Conservation (phyloP, 2,329 filamentous ascomycete genomes). For the Pyrenophora tritici-repentis region DNA sequence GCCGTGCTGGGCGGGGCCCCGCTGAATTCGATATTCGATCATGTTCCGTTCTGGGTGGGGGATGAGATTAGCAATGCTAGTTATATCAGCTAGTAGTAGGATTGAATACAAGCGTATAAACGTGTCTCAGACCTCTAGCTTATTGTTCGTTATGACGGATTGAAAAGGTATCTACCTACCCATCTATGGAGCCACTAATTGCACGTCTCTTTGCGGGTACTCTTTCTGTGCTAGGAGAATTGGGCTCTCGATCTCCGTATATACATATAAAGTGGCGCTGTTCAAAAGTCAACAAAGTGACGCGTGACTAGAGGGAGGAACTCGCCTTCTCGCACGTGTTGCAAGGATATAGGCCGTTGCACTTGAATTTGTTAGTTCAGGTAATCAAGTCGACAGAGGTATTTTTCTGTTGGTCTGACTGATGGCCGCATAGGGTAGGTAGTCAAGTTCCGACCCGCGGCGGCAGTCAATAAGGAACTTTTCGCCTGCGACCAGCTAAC, state of each 20-base stretch:
- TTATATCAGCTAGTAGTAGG: too few species aligned
- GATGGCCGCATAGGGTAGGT: neutral
- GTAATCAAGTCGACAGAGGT: neutral
- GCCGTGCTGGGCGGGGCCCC: constrained; percentile 23
- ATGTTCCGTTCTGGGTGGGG: constrained; percentile 18
- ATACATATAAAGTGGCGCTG: constrained; percentile 49
- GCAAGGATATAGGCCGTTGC: constrained; percentile 64
- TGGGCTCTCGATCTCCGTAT: constrained; percentile 45
- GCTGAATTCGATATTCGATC: constrained; percentile 29
- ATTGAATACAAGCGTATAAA: too few species aligned
- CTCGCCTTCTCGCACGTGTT: constrained; percentile 62
- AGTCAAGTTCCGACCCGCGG: too few species aligned
- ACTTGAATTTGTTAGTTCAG: constrained; percentile 50
- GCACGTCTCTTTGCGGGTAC: constrained; percentile 44
- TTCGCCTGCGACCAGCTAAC: too few species aligned
- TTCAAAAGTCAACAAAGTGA: constrained; percentile 22
- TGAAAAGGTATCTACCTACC: constrained; percentile 1
- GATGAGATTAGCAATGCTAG: neutral
- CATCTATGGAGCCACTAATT: constrained; percentile 24
- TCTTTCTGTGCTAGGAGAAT: constrained; percentile 44
- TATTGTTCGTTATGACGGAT: neutral
- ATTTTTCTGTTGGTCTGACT: neutral
- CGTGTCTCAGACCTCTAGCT: too few species aligned
- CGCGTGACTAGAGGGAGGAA: neutral
- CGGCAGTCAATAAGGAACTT: too few species aligned